Conservation (phyloP, 345 rosid genomes). For the Microcos paniculata region DNA sequence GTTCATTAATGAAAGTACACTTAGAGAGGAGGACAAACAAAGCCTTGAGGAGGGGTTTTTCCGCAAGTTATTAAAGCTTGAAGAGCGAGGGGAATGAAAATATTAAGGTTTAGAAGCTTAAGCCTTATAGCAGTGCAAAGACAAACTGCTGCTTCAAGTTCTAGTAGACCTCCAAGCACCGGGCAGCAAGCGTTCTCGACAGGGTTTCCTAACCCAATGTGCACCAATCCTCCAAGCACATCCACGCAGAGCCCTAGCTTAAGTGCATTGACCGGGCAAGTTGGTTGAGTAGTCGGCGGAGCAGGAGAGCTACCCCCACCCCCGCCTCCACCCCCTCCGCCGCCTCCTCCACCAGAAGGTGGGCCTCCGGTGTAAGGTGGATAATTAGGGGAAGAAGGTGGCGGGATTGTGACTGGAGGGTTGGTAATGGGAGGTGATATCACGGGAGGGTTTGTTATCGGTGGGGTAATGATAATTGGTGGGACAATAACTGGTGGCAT, state of each 20-base stretch:
- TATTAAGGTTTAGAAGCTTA: constrained; percentile 63
- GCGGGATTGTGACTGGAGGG: constrained; percentile 42
- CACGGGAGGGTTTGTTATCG: constrained; percentile 31
- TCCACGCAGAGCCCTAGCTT: constrained; percentile 74
- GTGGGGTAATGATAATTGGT: constrained; percentile 24
- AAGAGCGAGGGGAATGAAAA: constrained; percentile 73
- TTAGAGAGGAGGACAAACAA: constrained; percentile 58
- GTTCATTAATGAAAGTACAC: not conserved
- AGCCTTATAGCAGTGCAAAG: constrained; percentile 74
- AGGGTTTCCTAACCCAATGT: constrained; percentile 67
- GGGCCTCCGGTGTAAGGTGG: constrained; percentile 46
- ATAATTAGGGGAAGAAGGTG: constrained; percentile 45
- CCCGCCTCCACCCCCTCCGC: constrained; percentile 43
- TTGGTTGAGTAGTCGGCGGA: constrained; percentile 38
- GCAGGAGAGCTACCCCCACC: constrained; percentile 40
- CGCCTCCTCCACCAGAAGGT: constrained; percentile 31
- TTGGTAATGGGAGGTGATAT: constrained; percentile 28
- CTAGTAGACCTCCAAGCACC: constrained; percentile 57
- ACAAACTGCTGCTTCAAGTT: constrained; percentile 74
- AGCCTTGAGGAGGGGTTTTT: constrained; percentile 71
- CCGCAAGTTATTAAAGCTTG: constrained; percentile 76
- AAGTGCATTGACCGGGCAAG: constrained; percentile 64
- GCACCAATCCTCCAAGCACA: constrained; percentile 67
- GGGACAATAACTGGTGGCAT: constrained; percentile 19
- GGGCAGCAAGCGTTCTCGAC: constrained; percentile 76